Percentiles rank a stretch among this genome's conserved stretches.
Conservation (phyloP, 1,284 basidiomycete species). For the Cutaneotrichosporon dermatis region DNA sequence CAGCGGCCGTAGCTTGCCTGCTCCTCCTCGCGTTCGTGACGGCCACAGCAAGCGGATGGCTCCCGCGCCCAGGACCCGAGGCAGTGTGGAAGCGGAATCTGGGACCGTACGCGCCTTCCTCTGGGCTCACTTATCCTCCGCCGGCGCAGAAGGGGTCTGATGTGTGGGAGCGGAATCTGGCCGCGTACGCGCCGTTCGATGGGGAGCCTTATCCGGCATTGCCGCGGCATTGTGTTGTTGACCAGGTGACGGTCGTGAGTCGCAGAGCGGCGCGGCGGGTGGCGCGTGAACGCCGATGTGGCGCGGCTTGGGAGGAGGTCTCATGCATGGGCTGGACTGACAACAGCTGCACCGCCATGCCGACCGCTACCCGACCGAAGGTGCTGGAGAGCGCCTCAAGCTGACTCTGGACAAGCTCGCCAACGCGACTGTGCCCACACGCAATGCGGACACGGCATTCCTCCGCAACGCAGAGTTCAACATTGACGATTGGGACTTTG, state of each 20-base stretch:
- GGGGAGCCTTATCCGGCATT: too few relatives aligned
- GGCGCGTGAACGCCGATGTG: too few relatives aligned
- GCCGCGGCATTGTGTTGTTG: neutral
- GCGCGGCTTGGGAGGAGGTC: neutral
- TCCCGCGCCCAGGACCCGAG: neutral
- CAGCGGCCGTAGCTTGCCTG: neutral
- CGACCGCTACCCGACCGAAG: conserved; percentile 67
- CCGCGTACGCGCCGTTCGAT: too few relatives aligned
- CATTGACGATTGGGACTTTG: conserved; percentile 53
- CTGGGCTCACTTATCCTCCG: neutral
- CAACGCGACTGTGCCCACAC: conserved; percentile 37
- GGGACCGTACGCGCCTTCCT: neutral
- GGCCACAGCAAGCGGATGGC: neutral
- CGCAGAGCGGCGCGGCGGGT: too few relatives aligned
- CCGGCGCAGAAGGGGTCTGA: neutral
- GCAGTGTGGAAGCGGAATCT: neutral
- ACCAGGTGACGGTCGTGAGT: neutral
- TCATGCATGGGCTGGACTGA: neutral
- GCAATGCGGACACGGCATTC: conserved; percentile 57
- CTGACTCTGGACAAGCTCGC: conserved; percentile 48
- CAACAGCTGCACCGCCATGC: conserved; percentile 73
- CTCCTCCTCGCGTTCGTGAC: neutral
- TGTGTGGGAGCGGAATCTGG: too few relatives aligned
- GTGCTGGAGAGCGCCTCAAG: conserved; percentile 53
- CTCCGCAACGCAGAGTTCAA: conserved; percentile 59